These are phyloP conservation scores for Yamadazyma dushanensis DNA, from an alignment of 1,139 yeast species.

Conservation along the genomic window DNA sequence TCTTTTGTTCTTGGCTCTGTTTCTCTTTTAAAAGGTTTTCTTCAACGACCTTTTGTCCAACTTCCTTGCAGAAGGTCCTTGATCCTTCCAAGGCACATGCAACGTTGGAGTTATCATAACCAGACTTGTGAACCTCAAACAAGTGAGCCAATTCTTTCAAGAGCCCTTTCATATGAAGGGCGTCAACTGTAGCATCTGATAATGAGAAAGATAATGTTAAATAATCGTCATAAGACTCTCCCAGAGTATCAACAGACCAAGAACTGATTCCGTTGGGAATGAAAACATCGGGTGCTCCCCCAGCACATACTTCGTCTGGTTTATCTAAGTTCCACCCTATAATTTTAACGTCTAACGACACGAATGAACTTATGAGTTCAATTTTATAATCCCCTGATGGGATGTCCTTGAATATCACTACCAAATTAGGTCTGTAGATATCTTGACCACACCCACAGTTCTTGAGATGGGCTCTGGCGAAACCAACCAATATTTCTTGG, in stretches of 20 bases:
- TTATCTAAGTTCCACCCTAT: slow-evolving; percentile 33
- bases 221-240: slow-evolving; percentile 23
- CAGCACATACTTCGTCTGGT: slow-evolving; percentile 22
- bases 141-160: slow-evolving; percentile 18
- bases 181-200: slow-evolving; percentile 35
- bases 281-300: slow-evolving; percentile 23
- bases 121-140: slow-evolving; percentile 15
- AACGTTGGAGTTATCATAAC: slow-evolving; percentile 31
- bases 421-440: slow-evolving; percentile 48
- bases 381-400: slow-evolving; percentile 19
- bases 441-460: slow-evolving; percentile 50
- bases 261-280: slow-evolving; percentile 38
- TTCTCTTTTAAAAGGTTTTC: not conserved
- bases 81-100: slow-evolving; percentile 32
- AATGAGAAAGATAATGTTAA: slow-evolving; percentile 35
- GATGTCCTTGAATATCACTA: slow-evolving; percentile 37
- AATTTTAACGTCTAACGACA: slow-evolving; percentile 38
- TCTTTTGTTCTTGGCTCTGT: not conserved
- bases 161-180: slow-evolving; percentile 33
- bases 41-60: slow-evolving; percentile 5
- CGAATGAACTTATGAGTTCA: slow-evolving; percentile 31
- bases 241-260: slow-evolving; percentile 19
- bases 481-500: slow-evolving; percentile 47
- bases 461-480: slow-evolving; percentile 47
- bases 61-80: slow-evolving; percentile 21